Base-by-base conservation (phyloP, 257 asterid species). In the Marsdenia floribunda region DNA sequence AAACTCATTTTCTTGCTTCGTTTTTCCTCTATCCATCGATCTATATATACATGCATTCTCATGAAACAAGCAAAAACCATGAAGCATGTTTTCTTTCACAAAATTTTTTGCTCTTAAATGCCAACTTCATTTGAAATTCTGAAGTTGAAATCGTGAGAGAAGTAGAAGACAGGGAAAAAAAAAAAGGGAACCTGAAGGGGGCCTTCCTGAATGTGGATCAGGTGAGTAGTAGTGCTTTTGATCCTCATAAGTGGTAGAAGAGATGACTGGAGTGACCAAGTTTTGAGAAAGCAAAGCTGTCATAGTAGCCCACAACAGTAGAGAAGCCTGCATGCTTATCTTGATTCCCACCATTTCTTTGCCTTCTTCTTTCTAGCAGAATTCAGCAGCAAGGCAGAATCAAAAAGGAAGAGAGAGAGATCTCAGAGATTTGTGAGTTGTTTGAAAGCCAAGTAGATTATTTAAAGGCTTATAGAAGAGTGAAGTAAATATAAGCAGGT, bases 401-500 rank as follows among this genome's bases (percentile, higher is more conserved):
- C 16, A 33, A 22, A 33, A 64, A 16, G 19, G 73, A 70, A 71
- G 68, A 58, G 53, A 65, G 22, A 35, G 47, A 63, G 80, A 49
- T 67, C 29, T 40, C 46, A 72, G 80, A 46, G 71, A 75, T 79
- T 83, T 67, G 80, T 60, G 70, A 52, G 58, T 44, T 69, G 79
- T 55, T 69, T 24, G 79, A 78, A 68, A 63, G 72, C 73, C 54
- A 75, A 44, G 68, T 22, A 49, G 86, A 38, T 50, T 77, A 85
- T 86, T 84, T 78, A 78, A 63, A 64, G 73, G 24, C 8, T 6
- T 1, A 50, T 87, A 82, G 80, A 40, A 82, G 84, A 67, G 59
- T 18, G 91, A 84, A 89, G 87, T 90, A 86, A 87, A 86, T 87
- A 84, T 68, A 80, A 85, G 77, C 91, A 81, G 94, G 88, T 88